phyloP scores from a whole-genome alignment of 176 grass and related monocot species.

The Rhynchospora pubera region DNA sequence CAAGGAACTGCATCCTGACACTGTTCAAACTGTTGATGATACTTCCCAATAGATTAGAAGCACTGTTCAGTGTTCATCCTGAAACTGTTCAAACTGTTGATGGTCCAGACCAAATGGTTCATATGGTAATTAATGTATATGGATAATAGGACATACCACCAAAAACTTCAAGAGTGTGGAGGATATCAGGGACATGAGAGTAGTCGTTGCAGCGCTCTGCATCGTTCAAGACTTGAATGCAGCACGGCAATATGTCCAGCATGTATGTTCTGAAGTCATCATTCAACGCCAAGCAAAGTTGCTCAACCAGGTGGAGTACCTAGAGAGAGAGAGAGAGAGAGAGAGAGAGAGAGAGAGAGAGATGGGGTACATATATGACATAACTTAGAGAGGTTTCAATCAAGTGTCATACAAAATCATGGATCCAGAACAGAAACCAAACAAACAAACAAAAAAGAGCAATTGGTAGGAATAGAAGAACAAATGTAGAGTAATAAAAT shows the following conservation, averaged over 20 bases:
- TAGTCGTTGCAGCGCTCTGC: conserved; percentile 98
- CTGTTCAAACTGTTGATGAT: background rate
- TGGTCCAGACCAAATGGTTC: background rate
- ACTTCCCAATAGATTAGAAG: too few relatives aligned
- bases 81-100: background rate
- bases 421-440: background rate
- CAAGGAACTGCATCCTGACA: too few relatives aligned
- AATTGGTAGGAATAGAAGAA: too few relatives aligned
- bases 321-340: conserved; percentile 29
- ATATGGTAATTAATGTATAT: background rate
- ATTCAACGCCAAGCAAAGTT: conserved; percentile 92
- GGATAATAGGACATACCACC: conserved; percentile 45
- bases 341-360: too few relatives aligned
- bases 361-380: background rate
- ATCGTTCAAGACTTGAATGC: conserved; percentile 94
- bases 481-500: too few relatives aligned
- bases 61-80: too few relatives aligned
- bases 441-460: too few relatives aligned
- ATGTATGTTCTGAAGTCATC: conserved; percentile 96
- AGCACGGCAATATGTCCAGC: conserved; percentile 68
- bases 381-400: background rate
- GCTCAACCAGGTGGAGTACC: conserved; percentile 95
- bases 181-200: conserved; percentile 80
- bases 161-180: conserved; percentile 94
- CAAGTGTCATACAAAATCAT: background rate